A percentile compares a stretch with the other conserved stretches of the same genome.
Evolutionary conservation across 257 asterid genomes (phyloP).

Genomic region (Coffea canephora): DNA sequence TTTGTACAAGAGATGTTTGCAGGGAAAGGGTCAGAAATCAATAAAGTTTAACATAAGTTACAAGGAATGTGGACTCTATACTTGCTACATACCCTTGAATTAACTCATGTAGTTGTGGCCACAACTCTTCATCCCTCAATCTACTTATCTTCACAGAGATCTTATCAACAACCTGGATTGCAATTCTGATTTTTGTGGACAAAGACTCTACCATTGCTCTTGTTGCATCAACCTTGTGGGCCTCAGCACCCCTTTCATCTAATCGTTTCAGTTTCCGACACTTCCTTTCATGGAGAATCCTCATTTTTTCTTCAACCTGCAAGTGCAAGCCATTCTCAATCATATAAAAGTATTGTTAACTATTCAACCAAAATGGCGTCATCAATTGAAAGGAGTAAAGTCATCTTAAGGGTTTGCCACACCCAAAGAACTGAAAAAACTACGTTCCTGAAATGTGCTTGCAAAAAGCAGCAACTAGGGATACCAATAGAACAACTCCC

Average conservation of each 20-base stretch:
- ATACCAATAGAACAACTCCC: neutral
- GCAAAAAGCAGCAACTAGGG: neutral
- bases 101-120: conserved; percentile 87
- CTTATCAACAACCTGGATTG: conserved; percentile 91
- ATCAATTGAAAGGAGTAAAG: neutral
- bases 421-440: neutral
- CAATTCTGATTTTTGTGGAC: conserved; percentile 82
- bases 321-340: conserved; percentile 32
- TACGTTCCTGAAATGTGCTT: neutral
- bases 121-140: conserved; percentile 84
- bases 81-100: conserved; percentile 68
- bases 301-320: conserved; percentile 94
- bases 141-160: conserved; percentile 79
- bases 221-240: conserved; percentile 69
- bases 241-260: conserved; percentile 88
- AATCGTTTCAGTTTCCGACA: conserved; percentile 58
- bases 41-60: neutral
- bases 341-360: neutral
- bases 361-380: neutral
- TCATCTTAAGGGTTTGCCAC: neutral
- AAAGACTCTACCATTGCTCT: conserved; percentile 68
- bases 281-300: conserved; percentile 74
- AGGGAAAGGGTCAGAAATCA: neutral
- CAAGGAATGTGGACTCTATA: neutral
- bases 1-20: neutral